Conservation (phyloP, 305 asterid species). For the Lippia alba region DNA sequence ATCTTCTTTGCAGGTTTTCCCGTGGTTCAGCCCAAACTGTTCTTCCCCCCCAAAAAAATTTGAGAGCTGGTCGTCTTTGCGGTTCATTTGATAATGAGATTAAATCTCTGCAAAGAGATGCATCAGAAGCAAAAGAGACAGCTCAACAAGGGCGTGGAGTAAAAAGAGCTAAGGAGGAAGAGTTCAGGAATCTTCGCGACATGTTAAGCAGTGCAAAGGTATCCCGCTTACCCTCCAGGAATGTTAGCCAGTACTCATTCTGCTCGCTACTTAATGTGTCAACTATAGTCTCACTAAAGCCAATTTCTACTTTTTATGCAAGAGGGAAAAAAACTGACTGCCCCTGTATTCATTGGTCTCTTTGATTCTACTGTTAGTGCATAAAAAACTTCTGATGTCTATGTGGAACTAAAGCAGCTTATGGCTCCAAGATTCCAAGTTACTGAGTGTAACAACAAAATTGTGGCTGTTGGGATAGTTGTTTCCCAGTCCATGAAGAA, state of each 20-base stretch:
- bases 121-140: constrained; percentile 49
- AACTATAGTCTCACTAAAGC: background rate
- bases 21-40: constrained; percentile 86
- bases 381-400: constrained; percentile 6
- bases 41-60: constrained; percentile 77
- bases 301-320: constrained; percentile 16
- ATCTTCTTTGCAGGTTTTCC: constrained; percentile 66
- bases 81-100: constrained; percentile 85
- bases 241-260: constrained; percentile 13
- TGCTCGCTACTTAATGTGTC: constrained; percentile 3
- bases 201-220: constrained; percentile 56
- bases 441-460: background rate
- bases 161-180: constrained; percentile 69
- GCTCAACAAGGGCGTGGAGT: constrained; percentile 51
- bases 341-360: constrained; percentile 1
- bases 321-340: constrained; percentile 7
- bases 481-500: constrained; percentile 18
- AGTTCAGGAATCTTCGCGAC: constrained; percentile 49
- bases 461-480: constrained; percentile 14
- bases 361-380: constrained; percentile 21
- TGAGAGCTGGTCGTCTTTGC: constrained; percentile 79
- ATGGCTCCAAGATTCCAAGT: constrained; percentile 20
- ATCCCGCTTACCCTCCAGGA: constrained; percentile 24
- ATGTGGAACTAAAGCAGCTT: background rate
- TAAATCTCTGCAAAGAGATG: constrained; percentile 59